Base-by-base conservation (phyloP, 768 basidiomycete species). In the Tricholoma sp. region DNA sequence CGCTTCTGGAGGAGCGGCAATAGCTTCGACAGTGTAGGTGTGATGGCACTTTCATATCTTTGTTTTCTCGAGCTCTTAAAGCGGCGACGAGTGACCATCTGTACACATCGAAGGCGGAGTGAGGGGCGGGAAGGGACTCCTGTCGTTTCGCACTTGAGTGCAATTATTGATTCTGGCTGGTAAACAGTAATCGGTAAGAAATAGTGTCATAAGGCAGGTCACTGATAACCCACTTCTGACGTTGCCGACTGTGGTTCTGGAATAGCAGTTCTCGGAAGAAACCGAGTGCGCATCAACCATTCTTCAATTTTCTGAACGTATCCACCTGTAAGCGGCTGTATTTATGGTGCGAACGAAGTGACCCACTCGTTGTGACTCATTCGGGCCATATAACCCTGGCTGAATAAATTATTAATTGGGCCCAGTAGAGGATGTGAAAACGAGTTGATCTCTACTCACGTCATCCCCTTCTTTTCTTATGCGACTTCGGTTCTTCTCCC, bases 341-440 rank as follows among this genome's bases (percentile, higher is more conserved):
- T 37, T 37, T 4, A 41, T 17, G 17, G 29, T 18, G 1, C 2
- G 10, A 2, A 12, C 9, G 18, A 29, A 20, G n/a, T 9, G n/a
- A 41, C 57, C n/a, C 51, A 61, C 63, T 52, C 42, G 50, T 45
- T 64, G 61, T 20, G 50, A 51, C n/a, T 50, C 31, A 24, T 60
- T 64, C 20, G 61, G 59, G 11, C 59, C 55, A 44, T 53, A 60
- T 39, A 57, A 33, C n/a, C 36, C 53, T 29, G 54, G 61, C 63
- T 64, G 24, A 2, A 39, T 9, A 48, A 34, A 17, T 7, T 3
- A 11, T 31, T 18, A 24, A 18, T 17, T 20, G 13, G 34, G 41
- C 5, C 6, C 8, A 31, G 15, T 31, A 32, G n/a, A 29, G 13
- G 41, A 15, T 24, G 39, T 15, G 5, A 2, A 34, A 6, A 24